Percentiles rank a stretch among this genome's conserved stretches.
Conservation (phyloP, 1,284 basidiomycete genomes). For the Sanghuangporus baumii region DNA sequence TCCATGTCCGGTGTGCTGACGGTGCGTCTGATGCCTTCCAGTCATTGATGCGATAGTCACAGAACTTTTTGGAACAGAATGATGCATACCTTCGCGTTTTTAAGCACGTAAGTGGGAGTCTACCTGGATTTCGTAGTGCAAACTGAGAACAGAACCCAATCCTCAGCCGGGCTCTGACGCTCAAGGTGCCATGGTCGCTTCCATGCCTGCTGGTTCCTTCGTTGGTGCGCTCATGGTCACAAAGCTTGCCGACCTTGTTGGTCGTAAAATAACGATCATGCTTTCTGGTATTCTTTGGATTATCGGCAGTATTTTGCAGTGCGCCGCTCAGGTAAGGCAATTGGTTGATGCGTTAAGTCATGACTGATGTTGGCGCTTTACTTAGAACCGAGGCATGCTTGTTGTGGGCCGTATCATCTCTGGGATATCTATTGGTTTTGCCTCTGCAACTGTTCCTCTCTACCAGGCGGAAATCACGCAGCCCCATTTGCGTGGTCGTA, state of each 20-base stretch:
- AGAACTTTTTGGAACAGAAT: slow-evolving; percentile 37
- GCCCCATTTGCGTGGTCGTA: slow-evolving; percentile 65
- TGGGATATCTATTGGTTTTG: slow-evolving; percentile 54
- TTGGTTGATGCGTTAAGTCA: not conserved
- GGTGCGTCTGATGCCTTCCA: slow-evolving; percentile 32
- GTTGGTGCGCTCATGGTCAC: slow-evolving; percentile 57
- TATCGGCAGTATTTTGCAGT: slow-evolving; percentile 64
- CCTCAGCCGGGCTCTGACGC: slow-evolving; percentile 44
- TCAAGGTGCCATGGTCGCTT: slow-evolving; percentile 72
- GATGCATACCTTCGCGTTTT: slow-evolving; percentile 48
- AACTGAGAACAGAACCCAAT: not conserved
- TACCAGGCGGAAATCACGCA: slow-evolving; percentile 63
- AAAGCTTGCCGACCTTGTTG: slow-evolving; percentile 57
- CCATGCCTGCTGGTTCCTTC: slow-evolving; percentile 68
- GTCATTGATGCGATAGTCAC: not conserved
- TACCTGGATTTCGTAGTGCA: not conserved
- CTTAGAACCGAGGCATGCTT: slow-evolving; percentile 60
- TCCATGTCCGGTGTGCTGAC: slow-evolving; percentile 76
- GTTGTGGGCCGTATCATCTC: slow-evolving; percentile 62
- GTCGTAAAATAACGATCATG: slow-evolving; percentile 62
- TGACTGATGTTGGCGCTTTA: not conserved
- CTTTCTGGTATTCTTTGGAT: slow-evolving; percentile 65
- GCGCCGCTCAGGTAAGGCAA: slow-evolving; percentile 47
- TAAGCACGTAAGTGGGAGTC: slow-evolving; percentile 29
- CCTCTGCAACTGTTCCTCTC: slow-evolving; percentile 57